phyloP scores from a whole-genome alignment of 2,329 filamentous ascomycete genomes.

The Sporothrix dimorphospora region DNA sequence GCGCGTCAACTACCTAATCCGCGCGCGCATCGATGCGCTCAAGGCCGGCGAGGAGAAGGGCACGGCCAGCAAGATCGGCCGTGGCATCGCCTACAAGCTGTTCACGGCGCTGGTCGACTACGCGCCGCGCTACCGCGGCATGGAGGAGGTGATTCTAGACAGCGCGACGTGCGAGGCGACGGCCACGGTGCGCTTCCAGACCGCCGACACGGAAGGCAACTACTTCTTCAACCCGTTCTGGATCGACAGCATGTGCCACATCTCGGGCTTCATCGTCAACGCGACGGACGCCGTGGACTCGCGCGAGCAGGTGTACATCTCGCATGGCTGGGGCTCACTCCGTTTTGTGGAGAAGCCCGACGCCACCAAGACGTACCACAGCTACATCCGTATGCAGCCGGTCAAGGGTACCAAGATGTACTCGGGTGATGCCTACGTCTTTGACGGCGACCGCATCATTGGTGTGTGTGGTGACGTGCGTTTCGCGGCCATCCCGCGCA shows the following conservation, averaged over 20 bases:
- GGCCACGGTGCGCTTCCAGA: conserved; percentile 51
- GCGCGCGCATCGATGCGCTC: conserved; percentile 61
- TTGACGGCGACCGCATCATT: conserved; percentile 55
- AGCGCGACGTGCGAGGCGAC: conserved; percentile 50
- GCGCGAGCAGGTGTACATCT: conserved; percentile 59
- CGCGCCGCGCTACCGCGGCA: conserved; percentile 56
- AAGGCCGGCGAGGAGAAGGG: conserved; percentile 65
- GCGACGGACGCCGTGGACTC: conserved; percentile 60
- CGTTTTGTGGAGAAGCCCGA: conserved; percentile 53
- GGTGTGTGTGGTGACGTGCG: conserved; percentile 60
- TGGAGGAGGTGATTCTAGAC: conserved; percentile 61
- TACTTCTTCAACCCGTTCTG: conserved; percentile 62
- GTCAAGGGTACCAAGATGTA: conserved; percentile 55
- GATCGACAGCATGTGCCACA: conserved; percentile 62
- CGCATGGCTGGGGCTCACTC: conserved; percentile 61
- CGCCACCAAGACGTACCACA: conserved; percentile 54
- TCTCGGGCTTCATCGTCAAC: conserved; percentile 65
- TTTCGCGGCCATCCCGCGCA: conserved; percentile 69
- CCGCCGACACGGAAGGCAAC: conserved; percentile 50
- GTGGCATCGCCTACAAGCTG: conserved; percentile 77
- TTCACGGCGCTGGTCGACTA: conserved; percentile 62
- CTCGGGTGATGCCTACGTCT: conserved; percentile 58
- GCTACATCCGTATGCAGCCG: conserved; percentile 62
- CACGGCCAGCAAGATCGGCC: conserved; percentile 71
- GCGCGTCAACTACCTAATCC: conserved; percentile 70